Conservation (phyloP, 116 monocot species). For the Dioscorea cayenensis region DNA sequence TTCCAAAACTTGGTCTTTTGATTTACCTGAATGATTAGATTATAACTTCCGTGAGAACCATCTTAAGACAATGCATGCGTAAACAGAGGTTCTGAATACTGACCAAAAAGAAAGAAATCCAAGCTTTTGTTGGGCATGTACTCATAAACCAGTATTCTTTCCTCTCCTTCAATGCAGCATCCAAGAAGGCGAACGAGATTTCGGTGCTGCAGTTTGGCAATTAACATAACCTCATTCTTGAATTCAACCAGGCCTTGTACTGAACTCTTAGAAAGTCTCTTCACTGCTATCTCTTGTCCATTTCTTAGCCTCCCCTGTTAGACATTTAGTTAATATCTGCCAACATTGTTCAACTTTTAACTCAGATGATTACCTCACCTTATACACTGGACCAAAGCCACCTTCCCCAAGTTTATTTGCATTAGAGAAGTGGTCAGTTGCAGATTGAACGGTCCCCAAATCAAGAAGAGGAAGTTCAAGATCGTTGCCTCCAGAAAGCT, state of each 20-base stretch:
- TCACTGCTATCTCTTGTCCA: slow-evolving; percentile 9
- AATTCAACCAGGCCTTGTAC: slow-evolving; percentile 8
- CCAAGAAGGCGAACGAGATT: slow-evolving; percentile 12
- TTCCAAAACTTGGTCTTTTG: not conserved
- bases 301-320: not conserved
- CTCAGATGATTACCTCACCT: not conserved
- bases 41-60: too few relatives aligned
- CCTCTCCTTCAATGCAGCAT: slow-evolving; percentile 12
- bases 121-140: slow-evolving; percentile 13
- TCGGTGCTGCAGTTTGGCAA: slow-evolving; percentile 9
- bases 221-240: slow-evolving; percentile 9
- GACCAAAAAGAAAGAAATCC: slow-evolving; percentile 8
- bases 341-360: too few relatives aligned
- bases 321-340: too few relatives aligned
- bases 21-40: not conserved
- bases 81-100: not conserved
- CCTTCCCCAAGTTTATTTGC: slow-evolving; percentile 10
- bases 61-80: too few relatives aligned
- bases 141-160: slow-evolving; percentile 7
- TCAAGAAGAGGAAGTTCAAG: slow-evolving; percentile 7
- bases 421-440: not conserved
- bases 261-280: slow-evolving; percentile 12
- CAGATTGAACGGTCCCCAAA: not conserved
- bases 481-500: not conserved
- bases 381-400: slow-evolving; percentile 9